A percentile compares a stretch with the other conserved stretches of the same genome.
phyloP scores from a whole-genome alignment of 2,329 filamentous ascomycete species.

The Ascochyta clinopodiicola region DNA sequence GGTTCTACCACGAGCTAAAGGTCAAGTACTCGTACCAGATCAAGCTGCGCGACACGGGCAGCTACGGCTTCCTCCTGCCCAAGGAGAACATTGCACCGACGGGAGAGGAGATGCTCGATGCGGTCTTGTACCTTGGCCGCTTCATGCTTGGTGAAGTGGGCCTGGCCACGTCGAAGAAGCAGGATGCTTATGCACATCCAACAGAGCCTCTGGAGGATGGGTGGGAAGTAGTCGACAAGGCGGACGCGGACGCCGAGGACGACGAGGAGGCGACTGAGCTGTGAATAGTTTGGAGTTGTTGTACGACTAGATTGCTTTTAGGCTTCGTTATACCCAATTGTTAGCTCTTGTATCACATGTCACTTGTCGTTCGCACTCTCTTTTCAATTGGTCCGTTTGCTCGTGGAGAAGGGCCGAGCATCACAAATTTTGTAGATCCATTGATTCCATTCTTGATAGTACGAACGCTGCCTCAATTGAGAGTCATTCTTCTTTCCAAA shows the following conservation, averaged over 20 bases:
- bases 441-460: no score
- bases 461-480: neutral
- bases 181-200: neutral
- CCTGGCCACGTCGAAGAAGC: slow-evolving; percentile 18
- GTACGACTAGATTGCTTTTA: neutral
- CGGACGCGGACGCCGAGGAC: neutral
- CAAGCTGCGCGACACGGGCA: slow-evolving; percentile 91
- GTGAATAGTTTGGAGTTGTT: neutral
- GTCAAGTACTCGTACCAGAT: slow-evolving; percentile 91
- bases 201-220: neutral
- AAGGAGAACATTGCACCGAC: slow-evolving; percentile 86
- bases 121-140: slow-evolving; percentile 81
- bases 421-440: no score
- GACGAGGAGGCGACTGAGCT: slow-evolving; percentile 3
- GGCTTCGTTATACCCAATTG: slow-evolving; percentile 8
- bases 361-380: no score
- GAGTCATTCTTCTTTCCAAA: neutral
- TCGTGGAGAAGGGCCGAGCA: neutral
- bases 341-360: neutral
- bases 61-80: slow-evolving; percentile 90
- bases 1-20: slow-evolving; percentile 87
- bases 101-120: slow-evolving; percentile 84
- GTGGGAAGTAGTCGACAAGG: neutral
- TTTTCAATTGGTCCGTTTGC: no score
- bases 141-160: slow-evolving; percentile 67